Evolutionary conservation across 768 basidiomycete species (phyloP), one percentile per base, ranked within the genome.

Genomic region (Mycena capillaripes): DNA sequence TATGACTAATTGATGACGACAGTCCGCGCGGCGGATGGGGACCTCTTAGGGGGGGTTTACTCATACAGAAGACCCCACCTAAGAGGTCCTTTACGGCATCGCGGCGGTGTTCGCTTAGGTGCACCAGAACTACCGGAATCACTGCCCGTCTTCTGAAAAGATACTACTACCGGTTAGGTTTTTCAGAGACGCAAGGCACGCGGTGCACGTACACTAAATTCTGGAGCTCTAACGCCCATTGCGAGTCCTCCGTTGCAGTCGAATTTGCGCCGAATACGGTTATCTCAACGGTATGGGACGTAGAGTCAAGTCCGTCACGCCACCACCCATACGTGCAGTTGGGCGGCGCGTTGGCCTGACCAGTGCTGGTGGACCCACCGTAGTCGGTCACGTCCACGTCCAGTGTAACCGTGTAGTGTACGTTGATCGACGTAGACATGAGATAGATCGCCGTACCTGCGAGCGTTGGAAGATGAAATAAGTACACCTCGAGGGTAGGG

Each of bases 241-340:
- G 1, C 56, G n/a, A 4, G 36, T 38, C 19, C 17, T 58, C 34
- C 17, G 29, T 23, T 14, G 36, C 10, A 25, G 56, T 58, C 56
- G 36, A 11, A 17, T 58, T 58, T 38, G 58, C 16, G 3, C 58
- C 58, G 10, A 25, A 44, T 9, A 44, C 40, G 17, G 58, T 60
- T 4, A 60, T 44, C 38, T 27, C 25, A 27, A 60, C 25, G 4
- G 27, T 29, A 30, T 60, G 58, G 16, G 58, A 23, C 40, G 40
- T 29, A 17, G 3, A 17, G 11, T 42, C 58, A 9, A 60, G 40
- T 17, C 58, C 58, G 36, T 23, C 25, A 40, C 58, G 58, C 40
- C 58, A 42, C 58, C 58, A 60, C n/a, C 58, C 58, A 27, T 42
- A 60, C 3, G 38, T 60, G 40, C 58, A 60, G 58, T 60, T 60